Evolutionary conservation across 306 rosid genomes (phyloP).

Genomic region (Datisca glomerata): DNA sequence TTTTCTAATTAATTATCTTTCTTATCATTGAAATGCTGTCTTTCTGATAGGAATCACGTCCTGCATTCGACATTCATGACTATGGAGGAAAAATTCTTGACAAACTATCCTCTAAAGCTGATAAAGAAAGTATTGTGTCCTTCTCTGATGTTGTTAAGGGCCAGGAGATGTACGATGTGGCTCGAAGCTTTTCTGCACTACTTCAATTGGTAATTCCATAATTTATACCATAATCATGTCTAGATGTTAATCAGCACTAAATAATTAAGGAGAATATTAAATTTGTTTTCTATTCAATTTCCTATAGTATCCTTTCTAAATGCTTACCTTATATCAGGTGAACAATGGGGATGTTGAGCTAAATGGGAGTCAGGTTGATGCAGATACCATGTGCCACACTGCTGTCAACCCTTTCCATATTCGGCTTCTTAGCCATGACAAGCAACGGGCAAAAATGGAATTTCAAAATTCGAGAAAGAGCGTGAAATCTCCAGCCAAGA

Average conservation of each 20-base stretch:
- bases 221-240: neutral
- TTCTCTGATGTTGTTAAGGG: conserved; percentile 63
- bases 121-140: conserved; percentile 24
- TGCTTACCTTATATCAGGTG: conserved; percentile 40
- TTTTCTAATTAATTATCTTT: no score
- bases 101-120: conserved; percentile 47
- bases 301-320: neutral
- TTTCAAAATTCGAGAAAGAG: conserved; percentile 40
- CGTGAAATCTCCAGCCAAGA: conserved; percentile 41
- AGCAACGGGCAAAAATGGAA: conserved; percentile 14
- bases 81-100: conserved; percentile 61
- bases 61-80: conserved; percentile 71
- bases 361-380: conserved; percentile 32
- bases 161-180: conserved; percentile 57
- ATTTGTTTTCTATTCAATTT: neutral
- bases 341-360: conserved; percentile 70
- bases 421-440: conserved; percentile 37
- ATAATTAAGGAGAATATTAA: neutral
- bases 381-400: conserved; percentile 44
- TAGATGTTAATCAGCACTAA: neutral
- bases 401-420: conserved; percentile 53
- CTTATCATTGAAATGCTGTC: no score
- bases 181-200: conserved; percentile 85
- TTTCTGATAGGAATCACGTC: conserved; percentile 50
- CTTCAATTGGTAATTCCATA: conserved; percentile 67